phyloP scores from a whole-genome alignment of 1,139 yeast species.

The Hyphopichia khmerensis region DNA sequence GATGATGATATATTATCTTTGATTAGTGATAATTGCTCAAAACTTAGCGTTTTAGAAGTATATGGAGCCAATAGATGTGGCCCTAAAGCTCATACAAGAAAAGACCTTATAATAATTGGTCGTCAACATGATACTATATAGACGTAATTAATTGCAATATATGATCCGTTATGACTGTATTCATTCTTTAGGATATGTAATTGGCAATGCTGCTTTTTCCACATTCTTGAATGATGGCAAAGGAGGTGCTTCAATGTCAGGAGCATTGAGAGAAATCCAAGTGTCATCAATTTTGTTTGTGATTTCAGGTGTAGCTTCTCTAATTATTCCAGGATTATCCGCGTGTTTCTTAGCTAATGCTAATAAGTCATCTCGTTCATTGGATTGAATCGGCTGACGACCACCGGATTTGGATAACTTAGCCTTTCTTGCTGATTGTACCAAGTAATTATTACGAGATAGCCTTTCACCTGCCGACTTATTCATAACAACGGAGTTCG shows the following conservation, averaged over 20 bases:
- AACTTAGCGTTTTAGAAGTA: conserved; percentile 66
- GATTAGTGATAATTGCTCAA: conserved; percentile 57
- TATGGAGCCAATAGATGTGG: conserved; percentile 78
- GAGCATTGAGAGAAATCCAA: conserved; percentile 22
- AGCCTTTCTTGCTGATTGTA: conserved; percentile 13
- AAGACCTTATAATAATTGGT: conserved; percentile 67
- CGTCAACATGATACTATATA: conserved; percentile 65
- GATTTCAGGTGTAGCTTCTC: conserved; percentile 55
- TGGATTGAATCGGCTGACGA: background rate
- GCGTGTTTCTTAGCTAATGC: conserved; percentile 42
- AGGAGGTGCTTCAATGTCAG: conserved; percentile 27
- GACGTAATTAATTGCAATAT: background rate
- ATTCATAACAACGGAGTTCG: conserved; percentile 29
- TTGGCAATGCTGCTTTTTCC: conserved; percentile 51
- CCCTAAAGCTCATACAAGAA: conserved; percentile 47
- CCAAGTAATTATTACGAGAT: conserved; percentile 19
- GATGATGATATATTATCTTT: conserved; percentile 61
- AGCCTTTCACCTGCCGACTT: conserved; percentile 21
- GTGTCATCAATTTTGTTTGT: conserved; percentile 41
- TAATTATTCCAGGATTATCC: conserved; percentile 60
- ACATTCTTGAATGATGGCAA: conserved; percentile 62
- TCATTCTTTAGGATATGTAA: conserved; percentile 25
- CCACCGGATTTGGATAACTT: conserved; percentile 7
- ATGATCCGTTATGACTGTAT: no score
- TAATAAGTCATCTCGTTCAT: conserved; percentile 25